Base-by-base conservation (phyloP, 2,329 filamentous ascomycete genomes). In the Phaeoacremonium minimum region DNA sequence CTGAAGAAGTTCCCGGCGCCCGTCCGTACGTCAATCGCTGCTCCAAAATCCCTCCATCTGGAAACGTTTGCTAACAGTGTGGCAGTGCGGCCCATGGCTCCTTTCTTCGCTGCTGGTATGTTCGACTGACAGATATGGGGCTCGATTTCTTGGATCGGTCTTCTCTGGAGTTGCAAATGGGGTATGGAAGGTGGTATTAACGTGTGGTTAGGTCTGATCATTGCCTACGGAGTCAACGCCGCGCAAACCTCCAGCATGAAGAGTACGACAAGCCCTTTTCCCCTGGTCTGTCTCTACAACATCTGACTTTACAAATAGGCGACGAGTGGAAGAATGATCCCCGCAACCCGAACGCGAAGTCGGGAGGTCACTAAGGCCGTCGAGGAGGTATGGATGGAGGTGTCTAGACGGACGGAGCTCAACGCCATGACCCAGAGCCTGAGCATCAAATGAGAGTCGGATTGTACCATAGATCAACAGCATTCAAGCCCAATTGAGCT, bases 241-340 rank as follows among this genome's bases (percentile, higher is more conserved):
- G 77, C 83, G 53, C 84, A 88, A 61, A 85, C 76, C 63, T 69
- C 78, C 55, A 77, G 95, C 72, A 81, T 84, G 71, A 71, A 79
- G 63, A 78, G 91, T 97, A 80, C 47, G 66, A 30, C 28, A 18
- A n/a, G n/a, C n/a, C n/a, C n/a, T n/a, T n/a, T n/a, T n/a, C n/a
- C n/a, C n/a, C n/a, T n/a, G n/a, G n/a, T n/a, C n/a, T n/a, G n/a
- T n/a, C n/a, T n/a, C n/a, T n/a, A n/a, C n/a, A n/a, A n/a, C n/a
- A n/a, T n/a, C n/a, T n/a, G n/a, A n/a, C n/a, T n/a, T n/a, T n/a
- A 46, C 33, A 46, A n/a, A n/a, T 53, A 97, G 91, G 81, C 73
- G 87, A 86, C 55, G 88, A 97, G 73, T 96, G 79, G 80, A 94
- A 90, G 83, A 94, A 95, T 75, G 91, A 97, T 70, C 88, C 90